phyloP scores from a whole-genome alignment of 495 filamentous ascomycete species.

The Penicillium dipodomyicola region DNA sequence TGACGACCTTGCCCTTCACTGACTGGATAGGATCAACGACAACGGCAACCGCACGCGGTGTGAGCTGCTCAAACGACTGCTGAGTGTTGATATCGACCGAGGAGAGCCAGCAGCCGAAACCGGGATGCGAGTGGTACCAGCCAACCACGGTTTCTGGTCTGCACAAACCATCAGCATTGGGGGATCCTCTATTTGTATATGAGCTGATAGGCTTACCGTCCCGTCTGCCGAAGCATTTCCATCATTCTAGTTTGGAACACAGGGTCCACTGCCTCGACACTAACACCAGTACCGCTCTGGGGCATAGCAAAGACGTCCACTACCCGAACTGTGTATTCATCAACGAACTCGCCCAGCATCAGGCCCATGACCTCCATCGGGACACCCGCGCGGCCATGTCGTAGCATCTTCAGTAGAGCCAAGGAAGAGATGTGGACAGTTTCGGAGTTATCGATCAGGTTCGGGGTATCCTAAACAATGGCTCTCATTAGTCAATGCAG shows the following conservation, averaged over 20 bases:
- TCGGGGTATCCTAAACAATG: constrained; percentile 67
- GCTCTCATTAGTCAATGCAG: constrained; percentile 14
- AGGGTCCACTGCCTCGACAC: constrained; percentile 95
- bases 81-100: constrained; percentile 99
- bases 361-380: constrained; percentile 99
- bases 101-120: constrained; percentile 98
- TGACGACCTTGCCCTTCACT: constrained; percentile 98
- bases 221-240: constrained; percentile 98
- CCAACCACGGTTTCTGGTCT: constrained; percentile 96
- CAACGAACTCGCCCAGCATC: constrained; percentile 98
- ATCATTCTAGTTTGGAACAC: constrained; percentile 99
- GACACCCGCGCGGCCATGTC: constrained; percentile 94
- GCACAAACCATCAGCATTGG: not conserved
- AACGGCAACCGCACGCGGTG: constrained; percentile 91
- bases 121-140: constrained; percentile 99
- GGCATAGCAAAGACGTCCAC: constrained; percentile 99
- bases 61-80: constrained; percentile 98
- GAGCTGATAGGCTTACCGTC: constrained; percentile 61
- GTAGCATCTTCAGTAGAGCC: constrained; percentile 95
- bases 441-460: constrained; percentile 96
- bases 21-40: constrained; percentile 99
- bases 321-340: constrained; percentile 97
- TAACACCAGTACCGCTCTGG: constrained; percentile 97
- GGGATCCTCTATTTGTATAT: not conserved
- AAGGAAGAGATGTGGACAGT: constrained; percentile 99